Percentiles rank a stretch among this genome's conserved stretches.
These are phyloP conservation scores for Paecilomyces sp. DNA, from an alignment of 2,329 filamentous ascomycete species.

Conservation along the genomic window DNA sequence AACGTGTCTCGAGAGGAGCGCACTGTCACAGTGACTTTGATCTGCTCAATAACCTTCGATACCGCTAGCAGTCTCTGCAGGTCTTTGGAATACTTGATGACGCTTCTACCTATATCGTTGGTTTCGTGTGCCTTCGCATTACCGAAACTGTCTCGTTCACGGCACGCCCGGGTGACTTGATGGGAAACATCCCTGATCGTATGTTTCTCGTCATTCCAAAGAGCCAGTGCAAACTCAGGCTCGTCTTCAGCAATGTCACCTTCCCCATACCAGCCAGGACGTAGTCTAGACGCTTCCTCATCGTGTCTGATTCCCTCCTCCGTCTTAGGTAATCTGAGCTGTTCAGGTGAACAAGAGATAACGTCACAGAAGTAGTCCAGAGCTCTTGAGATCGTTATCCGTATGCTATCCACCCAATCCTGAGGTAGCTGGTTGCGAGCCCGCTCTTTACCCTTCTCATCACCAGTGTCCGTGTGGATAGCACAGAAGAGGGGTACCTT, in stretches of 20 bases:
- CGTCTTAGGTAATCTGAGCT: constrained; percentile 79
- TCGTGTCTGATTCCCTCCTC: constrained; percentile 73
- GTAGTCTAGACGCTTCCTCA: constrained; percentile 70
- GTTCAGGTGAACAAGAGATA: constrained; percentile 94
- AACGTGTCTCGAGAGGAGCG: constrained; percentile 91
- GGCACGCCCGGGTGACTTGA: constrained; percentile 85
- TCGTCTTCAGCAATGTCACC: constrained; percentile 56
- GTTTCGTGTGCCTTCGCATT: constrained; percentile 75
- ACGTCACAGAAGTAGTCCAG: constrained; percentile 97
- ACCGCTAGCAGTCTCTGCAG: constrained; percentile 67
- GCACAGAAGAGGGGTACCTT: constrained; percentile 74
- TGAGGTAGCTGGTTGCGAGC: constrained; percentile 64
- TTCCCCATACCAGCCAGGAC: constrained; percentile 63
- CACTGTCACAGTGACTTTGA: constrained; percentile 93
- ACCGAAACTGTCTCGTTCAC: constrained; percentile 62
- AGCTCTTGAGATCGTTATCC: constrained; percentile 75
- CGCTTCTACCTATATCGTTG: constrained; percentile 78
- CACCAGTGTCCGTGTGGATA: constrained; percentile 67
- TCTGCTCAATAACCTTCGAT: constrained; percentile 83
- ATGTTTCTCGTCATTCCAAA: constrained; percentile 99
- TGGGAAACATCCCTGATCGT: constrained; percentile 85
- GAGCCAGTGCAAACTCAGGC: constrained; percentile 71
- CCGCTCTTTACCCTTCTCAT: constrained; percentile 41
- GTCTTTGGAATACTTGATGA: constrained; percentile 69
- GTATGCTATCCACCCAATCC: constrained; percentile 69